phyloP scores from a whole-genome alignment of 331 rosid genomes.

The Saraca asoca region DNA sequence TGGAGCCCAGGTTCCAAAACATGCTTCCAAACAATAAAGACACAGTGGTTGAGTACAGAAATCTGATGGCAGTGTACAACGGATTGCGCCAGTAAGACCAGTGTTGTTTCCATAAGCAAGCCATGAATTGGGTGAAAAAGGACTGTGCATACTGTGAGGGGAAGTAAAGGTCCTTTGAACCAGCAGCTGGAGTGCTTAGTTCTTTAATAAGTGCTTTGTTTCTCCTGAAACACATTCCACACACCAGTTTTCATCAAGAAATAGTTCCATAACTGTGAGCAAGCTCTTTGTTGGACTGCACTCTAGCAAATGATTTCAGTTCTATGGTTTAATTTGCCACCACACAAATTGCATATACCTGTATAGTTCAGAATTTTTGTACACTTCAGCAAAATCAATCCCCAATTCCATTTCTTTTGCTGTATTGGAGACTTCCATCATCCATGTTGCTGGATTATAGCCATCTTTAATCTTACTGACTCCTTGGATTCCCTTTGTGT shows the following conservation, averaged over 20 bases:
- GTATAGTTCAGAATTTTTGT: constrained; percentile 51
- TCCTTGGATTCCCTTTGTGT: constrained; percentile 43
- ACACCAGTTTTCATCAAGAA: too few relatives aligned
- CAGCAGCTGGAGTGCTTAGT: too few relatives aligned
- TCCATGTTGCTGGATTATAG: constrained; percentile 72
- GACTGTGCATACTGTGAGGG: too few relatives aligned
- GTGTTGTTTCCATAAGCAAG: too few relatives aligned
- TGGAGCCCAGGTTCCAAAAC: constrained; percentile 48
- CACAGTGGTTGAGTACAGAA: constrained; percentile 32
- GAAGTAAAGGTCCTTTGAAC: too few relatives aligned
- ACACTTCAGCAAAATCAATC: constrained; percentile 52
- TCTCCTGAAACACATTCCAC: too few relatives aligned
- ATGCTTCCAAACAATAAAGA: constrained; percentile 41
- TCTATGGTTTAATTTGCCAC: too few relatives aligned
- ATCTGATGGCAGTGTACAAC: constrained; percentile 37
- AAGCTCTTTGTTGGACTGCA: too few relatives aligned
- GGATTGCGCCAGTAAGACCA: constrained; percentile 43
- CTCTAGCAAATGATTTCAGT: too few relatives aligned
- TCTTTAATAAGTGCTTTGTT: too few relatives aligned
- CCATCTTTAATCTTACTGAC: constrained; percentile 57
- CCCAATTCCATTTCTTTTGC: constrained; percentile 50
- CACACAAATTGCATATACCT: constrained; percentile 37
- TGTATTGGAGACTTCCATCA: constrained; percentile 60
- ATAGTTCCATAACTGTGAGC: too few relatives aligned
- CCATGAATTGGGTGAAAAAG: too few relatives aligned